Evolutionary conservation across 2,329 filamentous ascomycete genomes (phyloP).

Genomic region (Colletotrichum chlorophyti): DNA sequence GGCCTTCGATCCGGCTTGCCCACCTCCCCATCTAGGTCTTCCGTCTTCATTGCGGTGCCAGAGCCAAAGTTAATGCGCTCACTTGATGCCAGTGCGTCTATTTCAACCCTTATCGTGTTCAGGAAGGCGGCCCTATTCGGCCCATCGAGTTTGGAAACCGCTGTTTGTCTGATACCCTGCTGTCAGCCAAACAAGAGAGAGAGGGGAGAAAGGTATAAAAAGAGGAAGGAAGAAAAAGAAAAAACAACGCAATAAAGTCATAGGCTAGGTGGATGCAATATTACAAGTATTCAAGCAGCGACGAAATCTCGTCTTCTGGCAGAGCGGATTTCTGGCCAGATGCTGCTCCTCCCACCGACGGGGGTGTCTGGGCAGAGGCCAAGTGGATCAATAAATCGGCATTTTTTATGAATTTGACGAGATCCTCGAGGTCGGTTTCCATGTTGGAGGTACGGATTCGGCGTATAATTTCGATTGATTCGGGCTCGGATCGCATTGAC

Average conservation of each 20-base stretch:
- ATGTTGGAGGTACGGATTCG: conserved; percentile 25
- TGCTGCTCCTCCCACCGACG: neutral
- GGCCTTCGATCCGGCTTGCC: neutral
- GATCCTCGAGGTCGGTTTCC: conserved; percentile 17
- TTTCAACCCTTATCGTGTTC: conserved; percentile 14
- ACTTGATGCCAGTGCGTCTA: neutral
- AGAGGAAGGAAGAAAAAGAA: no score
- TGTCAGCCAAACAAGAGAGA: conserved; percentile 3
- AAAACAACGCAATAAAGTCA: no score
- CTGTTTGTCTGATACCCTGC: conserved; percentile 6
- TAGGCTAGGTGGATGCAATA: neutral
- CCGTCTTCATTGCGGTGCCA: neutral
- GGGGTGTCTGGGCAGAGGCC: conserved; percentile 3
- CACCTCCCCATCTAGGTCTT: neutral
- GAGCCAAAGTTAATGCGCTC: neutral
- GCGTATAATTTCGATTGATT: conserved; percentile 27
- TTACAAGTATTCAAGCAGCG: conserved; percentile 20
- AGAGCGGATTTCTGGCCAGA: neutral
- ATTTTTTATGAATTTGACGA: conserved; percentile 28
- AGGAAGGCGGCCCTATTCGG: conserved; percentile 2
- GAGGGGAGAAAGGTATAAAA: no score
- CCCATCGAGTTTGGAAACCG: conserved; percentile 17
- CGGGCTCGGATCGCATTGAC: conserved; percentile 24
- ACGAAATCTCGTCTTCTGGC: conserved; percentile 13
- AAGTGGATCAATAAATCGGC: conserved; percentile 28